Evolutionary conservation across 345 rosid species (phyloP), one percentile per base, ranked within the genome.

Genomic region (Corchorus capsularis): DNA sequence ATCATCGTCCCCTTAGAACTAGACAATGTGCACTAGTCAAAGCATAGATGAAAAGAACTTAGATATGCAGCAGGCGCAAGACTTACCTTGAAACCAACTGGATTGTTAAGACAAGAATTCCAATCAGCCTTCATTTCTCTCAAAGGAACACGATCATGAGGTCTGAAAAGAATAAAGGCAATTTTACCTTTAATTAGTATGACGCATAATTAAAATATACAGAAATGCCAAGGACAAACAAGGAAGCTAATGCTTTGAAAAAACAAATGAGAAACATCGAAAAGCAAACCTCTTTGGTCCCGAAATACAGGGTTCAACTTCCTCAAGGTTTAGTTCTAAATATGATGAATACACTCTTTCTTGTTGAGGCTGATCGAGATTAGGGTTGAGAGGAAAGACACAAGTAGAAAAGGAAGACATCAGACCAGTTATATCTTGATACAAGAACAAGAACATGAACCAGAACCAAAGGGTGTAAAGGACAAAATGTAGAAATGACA

Each of bases 81-180:
- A 75, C 80, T 49, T 62, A 93, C 99, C 97, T 96, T 96, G 84
- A 96, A 96, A 27, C 99, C 98, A 49, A 89, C 98, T 91, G 88
- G 89, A 79, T 79, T 96, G 68, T 88, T 91, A 22, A 96, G 92
- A 82, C 99, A 93, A 62, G 98, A 91, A 82, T 88, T 94, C 99
- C 99, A 96, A 82, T 96, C 99, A n/a, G 89, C 89, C 86, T 96
- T 96, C 99, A 96, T 96, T 75, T 90, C 94, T 80, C 82, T 96
- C 83, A 96, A 79, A 70, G 94, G 82, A 81, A 96, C 98, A 63
- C 99, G 93, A 77, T 93, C 99, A 73, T 96, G 99, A 79, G 99
- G 99, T 83, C 99, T 96, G 84, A 47, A 71, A 82, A 71, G 74
- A 79, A 75, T 22, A 75, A 71, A 8, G 75, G 80, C 35, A 17